Evolutionary conservation across 345 rosid genomes (phyloP).

Genomic region (Aquilaria sinensis): DNA sequence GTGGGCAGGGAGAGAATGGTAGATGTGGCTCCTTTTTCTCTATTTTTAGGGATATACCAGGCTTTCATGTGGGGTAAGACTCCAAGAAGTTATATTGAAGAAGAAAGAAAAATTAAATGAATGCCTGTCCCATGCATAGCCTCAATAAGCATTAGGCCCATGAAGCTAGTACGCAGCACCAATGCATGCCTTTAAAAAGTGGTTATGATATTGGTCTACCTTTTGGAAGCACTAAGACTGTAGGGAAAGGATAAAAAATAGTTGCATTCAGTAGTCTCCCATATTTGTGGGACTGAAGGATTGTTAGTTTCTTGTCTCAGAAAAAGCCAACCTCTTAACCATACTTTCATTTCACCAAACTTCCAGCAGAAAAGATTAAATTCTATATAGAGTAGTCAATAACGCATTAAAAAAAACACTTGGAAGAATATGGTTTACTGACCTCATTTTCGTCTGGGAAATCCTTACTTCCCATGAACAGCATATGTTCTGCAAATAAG

Average conservation of each 20-base stretch:
- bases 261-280: background rate
- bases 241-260: constrained; percentile 17
- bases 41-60: too few relatives aligned
- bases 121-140: too few relatives aligned
- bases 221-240: background rate
- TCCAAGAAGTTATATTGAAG: too few relatives aligned
- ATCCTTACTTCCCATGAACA: constrained; percentile 91
- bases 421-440: constrained; percentile 17
- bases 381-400: background rate
- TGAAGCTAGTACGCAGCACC: too few relatives aligned
- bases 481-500: constrained; percentile 80
- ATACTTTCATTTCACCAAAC: background rate
- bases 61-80: too few relatives aligned
- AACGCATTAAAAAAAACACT: background rate
- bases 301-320: background rate
- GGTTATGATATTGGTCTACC: too few relatives aligned
- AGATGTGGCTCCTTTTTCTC: too few relatives aligned
- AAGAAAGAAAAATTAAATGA: too few relatives aligned
- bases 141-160: too few relatives aligned
- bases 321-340: background rate
- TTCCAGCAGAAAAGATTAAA: background rate
- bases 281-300: background rate
- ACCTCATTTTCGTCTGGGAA: constrained; percentile 99
- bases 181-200: too few relatives aligned
- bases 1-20: too few relatives aligned